Percentiles rank a stretch among this genome's conserved stretches.
These are phyloP conservation scores for Lactarius sp. DNA, from an alignment of 768 basidiomycete genomes.

Conservation along the genomic window DNA sequence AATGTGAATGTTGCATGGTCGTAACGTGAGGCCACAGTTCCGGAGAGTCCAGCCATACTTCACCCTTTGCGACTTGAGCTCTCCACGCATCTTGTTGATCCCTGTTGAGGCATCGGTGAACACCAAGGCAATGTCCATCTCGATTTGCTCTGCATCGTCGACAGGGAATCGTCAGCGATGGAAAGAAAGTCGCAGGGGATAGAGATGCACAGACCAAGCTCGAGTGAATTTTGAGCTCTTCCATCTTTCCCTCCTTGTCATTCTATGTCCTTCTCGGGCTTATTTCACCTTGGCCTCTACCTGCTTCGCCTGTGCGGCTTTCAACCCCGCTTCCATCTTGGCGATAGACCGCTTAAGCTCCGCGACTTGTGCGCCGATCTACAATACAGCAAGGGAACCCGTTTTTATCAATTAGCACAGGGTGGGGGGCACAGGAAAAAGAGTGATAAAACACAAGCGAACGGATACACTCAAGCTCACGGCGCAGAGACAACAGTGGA, in stretches of 20 bases:
- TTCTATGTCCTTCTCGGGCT: conserved; percentile 96
- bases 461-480: too few species aligned
- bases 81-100: neutral
- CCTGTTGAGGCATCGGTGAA: conserved; percentile 1
- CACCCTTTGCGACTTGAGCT: too few species aligned
- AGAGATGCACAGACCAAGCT: conserved; percentile 59
- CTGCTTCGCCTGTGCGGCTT: conserved; percentile 69
- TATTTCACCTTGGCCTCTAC: conserved; percentile 62
- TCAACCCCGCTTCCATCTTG: conserved; percentile 52
- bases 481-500: too few species aligned
- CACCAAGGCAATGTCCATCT: conserved; percentile 51
- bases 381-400: neutral
- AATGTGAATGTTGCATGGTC: neutral
- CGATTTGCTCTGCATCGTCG: conserved; percentile 60
- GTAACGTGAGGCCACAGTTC: too few species aligned
- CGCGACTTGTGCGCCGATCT: conserved; percentile 75
- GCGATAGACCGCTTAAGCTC: conserved; percentile 56
- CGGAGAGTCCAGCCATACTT: too few species aligned
- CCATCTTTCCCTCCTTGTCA: conserved; percentile 96
- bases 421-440: too few species aligned
- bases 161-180: neutral
- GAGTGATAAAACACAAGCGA: too few species aligned
- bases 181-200: neutral
- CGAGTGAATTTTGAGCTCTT: conserved; percentile 85
- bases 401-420: too few species aligned